A percentile compares a stretch with the other conserved stretches of the same genome.
Conservation (phyloP, 1,284 basidiomycete genomes). For the Cutaneotrichosporon daszewskae region DNA sequence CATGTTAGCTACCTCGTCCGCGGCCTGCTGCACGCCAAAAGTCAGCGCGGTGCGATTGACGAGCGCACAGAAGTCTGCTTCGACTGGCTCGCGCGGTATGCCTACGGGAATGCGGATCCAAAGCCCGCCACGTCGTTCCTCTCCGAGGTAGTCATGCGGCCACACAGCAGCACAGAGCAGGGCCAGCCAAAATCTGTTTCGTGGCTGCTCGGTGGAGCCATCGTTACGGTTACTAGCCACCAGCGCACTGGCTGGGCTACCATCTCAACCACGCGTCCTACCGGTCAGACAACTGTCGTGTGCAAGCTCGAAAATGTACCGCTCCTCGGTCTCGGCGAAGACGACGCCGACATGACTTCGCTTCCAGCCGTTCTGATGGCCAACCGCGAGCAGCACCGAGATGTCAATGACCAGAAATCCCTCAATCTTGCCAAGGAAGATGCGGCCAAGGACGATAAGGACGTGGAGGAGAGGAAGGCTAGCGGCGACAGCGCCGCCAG, state of each 20-base stretch:
- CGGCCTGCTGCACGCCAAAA: conserved; percentile 82
- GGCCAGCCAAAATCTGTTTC: conserved; percentile 54
- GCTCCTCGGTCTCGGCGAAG: conserved; percentile 72
- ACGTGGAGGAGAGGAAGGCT: background rate
- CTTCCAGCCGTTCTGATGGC: conserved; percentile 67
- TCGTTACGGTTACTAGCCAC: conserved; percentile 76
- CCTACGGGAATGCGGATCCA: conserved; percentile 89
- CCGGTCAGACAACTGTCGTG: conserved; percentile 78
- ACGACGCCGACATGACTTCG: conserved; percentile 65
- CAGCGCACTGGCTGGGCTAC: conserved; percentile 82
- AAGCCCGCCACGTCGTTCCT: conserved; percentile 76
- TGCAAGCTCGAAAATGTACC: conserved; percentile 87
- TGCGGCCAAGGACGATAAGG: background rate
- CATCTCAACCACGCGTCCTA: conserved; percentile 76
- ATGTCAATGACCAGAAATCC: conserved; percentile 6
- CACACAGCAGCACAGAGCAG: conserved; percentile 23
- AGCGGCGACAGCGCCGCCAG: background rate
- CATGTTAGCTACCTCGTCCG: conserved; percentile 83
- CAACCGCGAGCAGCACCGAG: conserved; percentile 53
- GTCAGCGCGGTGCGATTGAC: conserved; percentile 67
- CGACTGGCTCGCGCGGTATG: conserved; percentile 93
- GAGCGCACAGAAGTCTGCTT: conserved; percentile 94
- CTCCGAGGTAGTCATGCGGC: conserved; percentile 56
- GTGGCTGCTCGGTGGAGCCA: conserved; percentile 81
- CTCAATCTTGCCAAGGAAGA: background rate